These are phyloP conservation scores for Zarea fungicola DNA, from an alignment of 2,329 filamentous ascomycete genomes.

Conservation along the genomic window DNA sequence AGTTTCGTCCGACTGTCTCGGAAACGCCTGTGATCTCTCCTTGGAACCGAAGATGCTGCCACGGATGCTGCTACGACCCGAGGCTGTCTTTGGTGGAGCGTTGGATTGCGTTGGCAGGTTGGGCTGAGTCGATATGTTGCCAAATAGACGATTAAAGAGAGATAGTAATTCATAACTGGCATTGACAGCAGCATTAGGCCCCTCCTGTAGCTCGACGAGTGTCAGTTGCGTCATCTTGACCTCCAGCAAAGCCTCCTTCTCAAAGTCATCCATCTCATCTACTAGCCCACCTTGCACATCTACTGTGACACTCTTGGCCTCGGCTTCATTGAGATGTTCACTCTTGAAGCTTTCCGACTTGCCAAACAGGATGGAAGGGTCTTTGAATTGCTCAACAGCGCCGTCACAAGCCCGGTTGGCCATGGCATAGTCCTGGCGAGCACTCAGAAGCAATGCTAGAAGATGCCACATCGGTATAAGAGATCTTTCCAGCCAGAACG, in stretches of 20 bases:
- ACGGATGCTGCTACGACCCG: slow-evolving; percentile 63
- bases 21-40: slow-evolving; percentile 40
- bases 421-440: slow-evolving; percentile 76
- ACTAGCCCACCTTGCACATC: slow-evolving; percentile 48
- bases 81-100: slow-evolving; percentile 66
- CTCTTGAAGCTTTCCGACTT: slow-evolving; percentile 54
- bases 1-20: slow-evolving; percentile 33
- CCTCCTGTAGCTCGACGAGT: slow-evolving; percentile 77
- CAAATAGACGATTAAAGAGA: slow-evolving; percentile 78
- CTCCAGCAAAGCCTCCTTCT: slow-evolving; percentile 85
- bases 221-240: slow-evolving; percentile 92
- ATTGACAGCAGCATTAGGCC: slow-evolving; percentile 80
- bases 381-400: slow-evolving; percentile 83
- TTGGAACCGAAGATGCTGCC: slow-evolving; percentile 72
- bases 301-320: slow-evolving; percentile 22
- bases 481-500: slow-evolving; percentile 58
- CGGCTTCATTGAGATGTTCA: slow-evolving; percentile 60
- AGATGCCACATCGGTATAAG: slow-evolving; percentile 87
- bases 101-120: slow-evolving; percentile 35
- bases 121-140: slow-evolving; percentile 45
- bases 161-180: slow-evolving; percentile 78
- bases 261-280: slow-evolving; percentile 74
- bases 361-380: slow-evolving; percentile 65
- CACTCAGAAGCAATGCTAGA: slow-evolving; percentile 77
- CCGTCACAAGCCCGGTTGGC: slow-evolving; percentile 82